Evolutionary conservation across 176 grass and related monocot genomes (phyloP), one percentile per base, ranked within the genome.

Genomic region (Cenchrus fungigraminus): DNA sequence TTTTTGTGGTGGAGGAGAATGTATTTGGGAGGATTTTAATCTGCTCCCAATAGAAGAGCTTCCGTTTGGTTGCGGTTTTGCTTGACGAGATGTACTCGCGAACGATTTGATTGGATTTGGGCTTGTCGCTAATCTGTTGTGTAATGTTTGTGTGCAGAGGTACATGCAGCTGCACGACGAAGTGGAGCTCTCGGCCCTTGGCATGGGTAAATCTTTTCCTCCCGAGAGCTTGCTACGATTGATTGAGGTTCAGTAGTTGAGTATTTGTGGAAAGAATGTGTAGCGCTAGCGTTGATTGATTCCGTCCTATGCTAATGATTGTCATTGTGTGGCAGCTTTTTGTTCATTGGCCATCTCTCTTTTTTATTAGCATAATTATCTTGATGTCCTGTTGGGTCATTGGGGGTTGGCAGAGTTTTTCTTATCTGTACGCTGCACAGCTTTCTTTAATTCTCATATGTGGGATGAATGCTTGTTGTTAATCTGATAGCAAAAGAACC

Each of bases 161-260:
- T 97, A 97, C 77, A 91, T 93, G 91, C 91, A 97, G 50, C 87
- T 84, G 65, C 91, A 97, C 55, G 77, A 90, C 42, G 89, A 91
- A 55, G 91, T 97, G 76, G 94, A 97, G 76, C 91, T 93, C 28
- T 97, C 94, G 15, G 91, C 94, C 46, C 89, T 97, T 74, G 89
- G 91, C 90, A 97, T 97, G 94, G 94, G 94, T 97, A 94, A 92
- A 40, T 85, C 58, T 63, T 61, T 59, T 37, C 14, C 8, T 8
- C 40, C 0, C 1, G 9, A 43, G 9, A 67, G 60, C 16, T 58
- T 70, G 19, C 19, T 45, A 2, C 11, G 17, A 56, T 5, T 43
- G 12, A 16, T 63, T 78, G 17, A 52, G 7, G n/a, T 47, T 79
- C 10, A 8, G 14, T 20, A 51, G 44, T 55, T 42, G 2, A 17